phyloP scores from a whole-genome alignment of 768 basidiomycete genomes.

The Naematelia aurantialba region DNA sequence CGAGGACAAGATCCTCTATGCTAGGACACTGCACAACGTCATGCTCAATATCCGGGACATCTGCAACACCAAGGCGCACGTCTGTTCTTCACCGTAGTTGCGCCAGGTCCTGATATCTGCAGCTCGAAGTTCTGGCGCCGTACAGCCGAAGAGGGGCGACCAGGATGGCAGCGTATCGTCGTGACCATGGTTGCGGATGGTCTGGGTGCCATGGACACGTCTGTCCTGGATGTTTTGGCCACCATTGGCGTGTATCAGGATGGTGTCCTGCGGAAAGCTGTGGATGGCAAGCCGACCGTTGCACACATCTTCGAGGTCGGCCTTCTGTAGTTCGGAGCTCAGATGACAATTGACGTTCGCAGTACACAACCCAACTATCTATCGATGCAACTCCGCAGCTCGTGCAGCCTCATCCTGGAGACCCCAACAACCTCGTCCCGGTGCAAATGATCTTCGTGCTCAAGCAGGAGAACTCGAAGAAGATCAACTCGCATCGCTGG shows the following conservation, averaged over 20 bases:
- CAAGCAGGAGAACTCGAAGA: constrained; percentile 93
- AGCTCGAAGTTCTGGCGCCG: constrained; percentile 46
- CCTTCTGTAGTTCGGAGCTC: background rate
- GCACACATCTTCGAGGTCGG: constrained; percentile 91
- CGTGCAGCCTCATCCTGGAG: constrained; percentile 81
- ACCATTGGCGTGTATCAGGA: constrained; percentile 92
- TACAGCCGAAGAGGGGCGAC: constrained; percentile 32
- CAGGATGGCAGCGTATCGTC: constrained; percentile 80
- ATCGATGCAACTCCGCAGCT: constrained; percentile 86
- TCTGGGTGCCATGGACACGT: constrained; percentile 88
- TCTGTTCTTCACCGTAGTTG: background rate
- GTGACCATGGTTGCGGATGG: constrained; percentile 82
- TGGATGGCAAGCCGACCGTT: constrained; percentile 75
- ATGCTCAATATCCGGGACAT: constrained; percentile 98
- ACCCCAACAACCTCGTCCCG: constrained; percentile 75
- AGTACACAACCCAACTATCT: constrained; percentile 96
- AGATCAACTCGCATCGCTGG: constrained; percentile 79
- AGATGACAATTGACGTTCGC: background rate
- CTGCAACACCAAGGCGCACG: constrained; percentile 86
- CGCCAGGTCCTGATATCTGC: background rate
- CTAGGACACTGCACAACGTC: constrained; percentile 78
- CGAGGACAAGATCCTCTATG: constrained; percentile 49
- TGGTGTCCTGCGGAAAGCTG: constrained; percentile 82
- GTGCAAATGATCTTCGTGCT: constrained; percentile 87
- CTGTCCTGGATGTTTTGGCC: constrained; percentile 75